Percentiles rank a stretch among this genome's conserved stretches.
Conservation (phyloP, 2,329 filamentous ascomycete genomes). For the Colletotrichum destructivum region DNA sequence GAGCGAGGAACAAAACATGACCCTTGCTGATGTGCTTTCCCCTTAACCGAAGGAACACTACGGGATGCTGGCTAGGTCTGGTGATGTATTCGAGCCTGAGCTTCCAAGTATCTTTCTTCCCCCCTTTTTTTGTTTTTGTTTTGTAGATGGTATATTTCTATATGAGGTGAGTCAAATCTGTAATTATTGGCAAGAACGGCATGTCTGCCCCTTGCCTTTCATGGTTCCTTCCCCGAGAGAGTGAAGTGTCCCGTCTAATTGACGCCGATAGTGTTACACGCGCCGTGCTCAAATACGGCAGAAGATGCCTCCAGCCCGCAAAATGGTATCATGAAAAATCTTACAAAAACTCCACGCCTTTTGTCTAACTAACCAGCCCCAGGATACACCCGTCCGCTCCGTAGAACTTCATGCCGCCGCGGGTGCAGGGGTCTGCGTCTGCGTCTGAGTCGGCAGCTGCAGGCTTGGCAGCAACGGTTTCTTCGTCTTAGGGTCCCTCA, state of each 20-base stretch:
- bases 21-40: neutral
- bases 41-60: neutral
- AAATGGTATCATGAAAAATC: constrained; percentile 34
- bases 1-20: constrained; percentile 58
- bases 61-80: neutral
- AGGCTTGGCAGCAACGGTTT: constrained; percentile 63
- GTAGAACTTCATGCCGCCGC: constrained; percentile 39
- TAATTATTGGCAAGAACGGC: constrained; percentile 15
- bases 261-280: constrained; percentile 3
- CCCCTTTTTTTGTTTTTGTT: neutral
- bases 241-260: constrained; percentile 12
- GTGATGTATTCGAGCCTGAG: neutral
- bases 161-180: constrained; percentile 33
- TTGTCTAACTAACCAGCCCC: neutral
- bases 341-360: constrained; percentile 12
- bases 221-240: neutral
- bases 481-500: constrained; percentile 72
- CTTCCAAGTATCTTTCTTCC: neutral
- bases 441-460: constrained; percentile 44
- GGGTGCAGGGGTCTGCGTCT: constrained; percentile 44
- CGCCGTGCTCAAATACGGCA: constrained; percentile 8
- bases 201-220: constrained; percentile 12
- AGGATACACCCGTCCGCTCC: neutral
- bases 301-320: constrained; percentile 8
- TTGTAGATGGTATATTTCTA: constrained; percentile 18